Conservation (phyloP, 441 rosid species). For the Isatis lusitanica region DNA sequence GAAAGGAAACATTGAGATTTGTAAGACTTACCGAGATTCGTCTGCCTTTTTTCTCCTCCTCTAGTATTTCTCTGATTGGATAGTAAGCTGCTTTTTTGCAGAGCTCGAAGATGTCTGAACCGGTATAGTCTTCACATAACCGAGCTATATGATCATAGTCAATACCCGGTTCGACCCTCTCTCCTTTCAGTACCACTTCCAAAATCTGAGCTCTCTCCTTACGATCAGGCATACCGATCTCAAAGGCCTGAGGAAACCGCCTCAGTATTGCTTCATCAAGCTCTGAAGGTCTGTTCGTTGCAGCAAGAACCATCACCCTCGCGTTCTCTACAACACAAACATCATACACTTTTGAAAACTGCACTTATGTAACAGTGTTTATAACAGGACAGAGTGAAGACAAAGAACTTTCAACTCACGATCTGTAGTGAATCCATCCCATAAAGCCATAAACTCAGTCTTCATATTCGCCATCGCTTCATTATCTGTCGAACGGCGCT, state of each 20-base stretch:
- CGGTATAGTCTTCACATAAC: slow-evolving; percentile 69
- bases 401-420: slow-evolving; percentile 57
- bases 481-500: slow-evolving; percentile 84
- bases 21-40: slow-evolving; percentile 45
- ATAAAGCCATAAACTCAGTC: slow-evolving; percentile 97
- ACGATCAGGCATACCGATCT: slow-evolving; percentile 75
- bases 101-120: slow-evolving; percentile 84
- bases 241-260: slow-evolving; percentile 85
- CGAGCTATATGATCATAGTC: slow-evolving; percentile 63
- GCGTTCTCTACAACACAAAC: slow-evolving; percentile 59
- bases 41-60: slow-evolving; percentile 71
- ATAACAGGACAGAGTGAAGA: neutral
- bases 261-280: slow-evolving; percentile 90
- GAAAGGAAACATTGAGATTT: neutral
- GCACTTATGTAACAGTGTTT: neutral
- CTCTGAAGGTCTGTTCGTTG: slow-evolving; percentile 91
- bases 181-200: slow-evolving; percentile 73
- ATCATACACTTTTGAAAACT: neutral
- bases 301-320: slow-evolving; percentile 91
- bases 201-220: slow-evolving; percentile 69
- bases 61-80: slow-evolving; percentile 72
- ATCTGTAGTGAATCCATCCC: slow-evolving; percentile 98
- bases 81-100: slow-evolving; percentile 91
- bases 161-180: slow-evolving; percentile 51
- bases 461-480: slow-evolving; percentile 95